A percentile compares a stretch with the other conserved stretches of the same genome.
Evolutionary conservation across 208 protist genomes (phyloP).

Genomic region (Acanthamoeba castellanii): DNA sequence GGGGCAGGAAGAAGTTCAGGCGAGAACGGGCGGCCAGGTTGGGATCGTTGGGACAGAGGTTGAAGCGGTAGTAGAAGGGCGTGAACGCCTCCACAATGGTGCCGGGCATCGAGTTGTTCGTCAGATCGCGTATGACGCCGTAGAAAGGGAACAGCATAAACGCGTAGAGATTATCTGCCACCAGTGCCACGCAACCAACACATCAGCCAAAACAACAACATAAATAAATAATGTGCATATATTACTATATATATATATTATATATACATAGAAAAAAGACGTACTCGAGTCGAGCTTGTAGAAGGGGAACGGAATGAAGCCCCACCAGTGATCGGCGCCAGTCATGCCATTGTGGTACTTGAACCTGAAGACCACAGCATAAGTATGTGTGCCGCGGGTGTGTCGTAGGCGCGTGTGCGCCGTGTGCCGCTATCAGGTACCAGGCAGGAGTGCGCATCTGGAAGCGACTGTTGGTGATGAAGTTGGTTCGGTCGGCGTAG

Average conservation of each 20-base stretch:
- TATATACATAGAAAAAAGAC: not conserved
- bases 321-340: not conserved
- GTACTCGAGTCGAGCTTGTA: not conserved
- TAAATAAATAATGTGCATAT: not conserved
- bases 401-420: not conserved
- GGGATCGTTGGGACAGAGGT: not conserved
- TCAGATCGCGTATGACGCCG: not conserved
- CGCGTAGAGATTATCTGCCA: not conserved
- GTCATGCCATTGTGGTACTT: not conserved
- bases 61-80: not conserved
- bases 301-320: conserved; percentile 27
- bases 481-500: not conserved
- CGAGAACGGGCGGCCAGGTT: not conserved
- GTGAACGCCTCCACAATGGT: not conserved
- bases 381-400: not conserved
- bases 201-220: not conserved
- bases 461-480: conserved; percentile 26
- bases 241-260: too few relatives aligned
- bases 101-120: conserved; percentile 22
- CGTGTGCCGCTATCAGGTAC: not conserved
- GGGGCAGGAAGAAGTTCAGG: conserved; percentile 6
- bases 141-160: conserved; percentile 5
- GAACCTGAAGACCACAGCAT: not conserved
- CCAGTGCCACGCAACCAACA: not conserved
- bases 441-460: conserved; percentile 11